These are phyloP conservation scores for Monosporascus sp. DNA, from an alignment of 2,329 filamentous ascomycete species.

Conservation along the genomic window DNA sequence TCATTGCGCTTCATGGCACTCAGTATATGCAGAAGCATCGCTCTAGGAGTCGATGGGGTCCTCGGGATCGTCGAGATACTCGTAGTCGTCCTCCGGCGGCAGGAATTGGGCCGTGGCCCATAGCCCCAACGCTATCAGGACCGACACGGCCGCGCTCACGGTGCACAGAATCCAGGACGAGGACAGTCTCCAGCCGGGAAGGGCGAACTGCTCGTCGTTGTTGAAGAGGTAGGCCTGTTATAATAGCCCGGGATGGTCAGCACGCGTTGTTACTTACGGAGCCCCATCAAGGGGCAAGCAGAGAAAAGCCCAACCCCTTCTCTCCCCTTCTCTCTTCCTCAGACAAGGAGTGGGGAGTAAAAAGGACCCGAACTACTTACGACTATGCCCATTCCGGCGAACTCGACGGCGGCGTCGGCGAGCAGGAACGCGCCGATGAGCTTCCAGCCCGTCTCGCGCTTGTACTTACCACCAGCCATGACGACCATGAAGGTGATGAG, in stretches of 20 bases:
- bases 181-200: constrained; percentile 74
- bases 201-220: constrained; percentile 75
- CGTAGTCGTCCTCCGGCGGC: constrained; percentile 80
- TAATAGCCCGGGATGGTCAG: background rate
- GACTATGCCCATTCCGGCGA: constrained; percentile 75
- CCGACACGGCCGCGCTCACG: constrained; percentile 47
- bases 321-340: too few species aligned
- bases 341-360: too few species aligned
- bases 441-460: constrained; percentile 79
- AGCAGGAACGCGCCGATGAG: constrained; percentile 62
- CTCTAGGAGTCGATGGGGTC: constrained; percentile 48
- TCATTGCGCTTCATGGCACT: too few species aligned
- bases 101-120: constrained; percentile 63
- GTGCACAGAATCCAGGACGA: constrained; percentile 70
- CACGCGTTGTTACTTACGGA: too few species aligned
- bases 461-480: constrained; percentile 70
- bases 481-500: constrained; percentile 77
- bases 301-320: too few species aligned
- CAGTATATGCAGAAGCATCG: background rate
- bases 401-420: constrained; percentile 63
- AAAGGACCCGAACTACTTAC: constrained; percentile 45
- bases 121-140: constrained; percentile 53
- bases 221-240: constrained; percentile 75
- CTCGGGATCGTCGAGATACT: constrained; percentile 46
- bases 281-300: too few species aligned